These are phyloP conservation scores for Camellia japonica DNA, from an alignment of 148 eudicot genomes.

Conservation along the genomic window DNA sequence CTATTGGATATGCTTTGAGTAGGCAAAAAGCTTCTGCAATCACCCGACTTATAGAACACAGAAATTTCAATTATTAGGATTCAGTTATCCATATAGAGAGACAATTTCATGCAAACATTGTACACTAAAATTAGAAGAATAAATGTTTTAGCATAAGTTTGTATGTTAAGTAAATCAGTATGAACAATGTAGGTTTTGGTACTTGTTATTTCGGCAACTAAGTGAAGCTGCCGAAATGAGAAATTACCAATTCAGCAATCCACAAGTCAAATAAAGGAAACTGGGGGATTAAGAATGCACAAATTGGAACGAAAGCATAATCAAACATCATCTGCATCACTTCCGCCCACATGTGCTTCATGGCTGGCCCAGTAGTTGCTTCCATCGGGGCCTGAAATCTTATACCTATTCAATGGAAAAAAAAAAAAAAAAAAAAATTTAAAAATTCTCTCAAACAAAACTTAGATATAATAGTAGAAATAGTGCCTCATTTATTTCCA, in stretches of 20 bases:
- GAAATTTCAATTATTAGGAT: too few species aligned
- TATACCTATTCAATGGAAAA: conserved; percentile 49
- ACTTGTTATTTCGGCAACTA: conserved; percentile 20
- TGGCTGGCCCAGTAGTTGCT: conserved; percentile 70
- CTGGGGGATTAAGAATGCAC: conserved; percentile 52
- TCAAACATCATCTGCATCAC: conserved; percentile 85
- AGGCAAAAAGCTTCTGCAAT: too few species aligned
- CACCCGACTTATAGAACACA: too few species aligned
- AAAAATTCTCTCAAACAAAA: too few species aligned
- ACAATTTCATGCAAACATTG: too few species aligned
- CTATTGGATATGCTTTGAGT: too few species aligned
- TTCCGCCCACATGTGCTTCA: conserved; percentile 68
- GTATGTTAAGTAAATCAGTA: neutral
- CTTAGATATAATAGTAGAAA: too few species aligned
- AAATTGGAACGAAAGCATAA: conserved; percentile 32
- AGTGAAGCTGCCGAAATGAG: conserved; percentile 18
- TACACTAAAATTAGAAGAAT: neutral
- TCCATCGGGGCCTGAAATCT: conserved; percentile 85
- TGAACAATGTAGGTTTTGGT: conserved; percentile 22
- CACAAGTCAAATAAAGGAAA: conserved; percentile 25
- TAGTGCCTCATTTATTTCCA: too few species aligned
- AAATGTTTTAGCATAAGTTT: neutral
- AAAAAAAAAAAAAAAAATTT: neutral
- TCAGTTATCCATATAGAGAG: too few species aligned
- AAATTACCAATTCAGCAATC: conserved; percentile 23